phyloP scores from a whole-genome alignment of 2,329 filamentous ascomycete genomes.

The Diaporthe nobilis region DNA sequence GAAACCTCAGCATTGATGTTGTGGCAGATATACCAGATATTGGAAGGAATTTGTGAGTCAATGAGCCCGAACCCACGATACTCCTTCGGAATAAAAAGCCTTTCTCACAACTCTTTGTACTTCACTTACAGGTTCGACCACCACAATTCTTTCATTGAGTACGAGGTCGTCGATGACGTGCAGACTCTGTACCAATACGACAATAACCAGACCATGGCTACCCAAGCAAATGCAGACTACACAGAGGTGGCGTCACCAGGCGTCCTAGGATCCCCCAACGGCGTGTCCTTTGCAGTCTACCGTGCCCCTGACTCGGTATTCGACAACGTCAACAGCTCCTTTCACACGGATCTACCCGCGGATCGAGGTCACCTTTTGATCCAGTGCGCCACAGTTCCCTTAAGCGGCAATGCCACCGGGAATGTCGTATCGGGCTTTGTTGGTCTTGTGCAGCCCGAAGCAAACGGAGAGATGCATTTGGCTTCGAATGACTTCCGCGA shows the following conservation, averaged over 20 bases:
- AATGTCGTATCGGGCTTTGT: conserved; percentile 4
- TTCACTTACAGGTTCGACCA: neutral
- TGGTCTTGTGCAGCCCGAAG: conserved; percentile 4
- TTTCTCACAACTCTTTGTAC: neutral
- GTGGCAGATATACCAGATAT: neutral
- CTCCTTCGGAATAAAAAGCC: no score
- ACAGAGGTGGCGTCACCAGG: neutral
- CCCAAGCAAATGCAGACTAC: neutral
- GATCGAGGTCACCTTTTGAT: neutral
- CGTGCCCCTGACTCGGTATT: conserved; percentile 7
- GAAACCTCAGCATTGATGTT: neutral
- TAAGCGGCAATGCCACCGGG: neutral
- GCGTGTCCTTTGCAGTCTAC: conserved; percentile 3
- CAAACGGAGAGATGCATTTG: neutral
- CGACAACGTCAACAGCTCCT: neutral
- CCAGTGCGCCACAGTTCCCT: neutral
- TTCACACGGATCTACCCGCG: neutral
- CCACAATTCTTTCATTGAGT: neutral
- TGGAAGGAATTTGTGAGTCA: neutral
- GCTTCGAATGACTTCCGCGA: conserved; percentile 4
- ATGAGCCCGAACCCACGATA: no score
- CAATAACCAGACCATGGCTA: neutral
- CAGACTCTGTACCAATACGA: conserved; percentile 14
- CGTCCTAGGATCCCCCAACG: neutral
- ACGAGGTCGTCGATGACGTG: neutral